Percentiles rank a stretch among this genome's conserved stretches.
Evolutionary conservation across 1,284 basidiomycete species (phyloP).

Genomic region (Papiliotrema terrestris): DNA sequence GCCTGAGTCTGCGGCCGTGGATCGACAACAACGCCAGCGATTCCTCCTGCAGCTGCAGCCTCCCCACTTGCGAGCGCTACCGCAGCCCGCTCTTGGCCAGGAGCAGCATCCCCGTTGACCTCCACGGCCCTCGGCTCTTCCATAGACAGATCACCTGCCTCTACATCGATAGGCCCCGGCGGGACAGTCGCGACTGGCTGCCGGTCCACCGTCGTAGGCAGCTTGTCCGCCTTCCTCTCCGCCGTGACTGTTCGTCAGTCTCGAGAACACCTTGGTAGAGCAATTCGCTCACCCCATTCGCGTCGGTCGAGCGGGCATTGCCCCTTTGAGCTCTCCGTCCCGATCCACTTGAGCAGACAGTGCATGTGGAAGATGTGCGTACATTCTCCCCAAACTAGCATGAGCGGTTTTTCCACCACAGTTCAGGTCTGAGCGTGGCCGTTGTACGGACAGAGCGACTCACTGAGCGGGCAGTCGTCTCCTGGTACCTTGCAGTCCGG

Average conservation of each 20-base stretch:
- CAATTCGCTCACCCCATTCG: conserved; percentile 70
- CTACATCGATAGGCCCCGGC: conserved; percentile 28
- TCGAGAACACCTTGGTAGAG: no score
- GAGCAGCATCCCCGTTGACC: neutral
- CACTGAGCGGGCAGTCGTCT: conserved; percentile 93
- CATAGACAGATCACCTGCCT: neutral
- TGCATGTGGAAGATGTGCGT: conserved; percentile 94
- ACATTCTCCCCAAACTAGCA: conserved; percentile 83
- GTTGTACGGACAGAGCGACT: no score
- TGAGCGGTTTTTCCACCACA: neutral
- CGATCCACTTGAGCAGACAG: conserved; percentile 90
- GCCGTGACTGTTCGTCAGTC: conserved; percentile 28
- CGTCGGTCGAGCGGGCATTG: conserved; percentile 93
- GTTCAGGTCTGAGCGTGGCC: no score
- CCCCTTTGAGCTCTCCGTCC: conserved; percentile 76
- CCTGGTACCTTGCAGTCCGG: conserved; percentile 90
- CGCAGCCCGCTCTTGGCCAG: conserved; percentile 4
- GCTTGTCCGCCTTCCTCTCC: conserved; percentile 39
- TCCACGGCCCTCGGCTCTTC: neutral
- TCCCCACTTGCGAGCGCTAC: neutral
- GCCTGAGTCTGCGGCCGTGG: no score
- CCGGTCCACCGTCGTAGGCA: conserved; percentile 38
- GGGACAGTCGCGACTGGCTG: conserved; percentile 33
- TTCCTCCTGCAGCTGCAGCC: no score
- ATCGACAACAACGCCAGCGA: no score